Conservation (phyloP, 2,329 filamentous ascomycete species). For the Cladosporium sp. region DNA sequence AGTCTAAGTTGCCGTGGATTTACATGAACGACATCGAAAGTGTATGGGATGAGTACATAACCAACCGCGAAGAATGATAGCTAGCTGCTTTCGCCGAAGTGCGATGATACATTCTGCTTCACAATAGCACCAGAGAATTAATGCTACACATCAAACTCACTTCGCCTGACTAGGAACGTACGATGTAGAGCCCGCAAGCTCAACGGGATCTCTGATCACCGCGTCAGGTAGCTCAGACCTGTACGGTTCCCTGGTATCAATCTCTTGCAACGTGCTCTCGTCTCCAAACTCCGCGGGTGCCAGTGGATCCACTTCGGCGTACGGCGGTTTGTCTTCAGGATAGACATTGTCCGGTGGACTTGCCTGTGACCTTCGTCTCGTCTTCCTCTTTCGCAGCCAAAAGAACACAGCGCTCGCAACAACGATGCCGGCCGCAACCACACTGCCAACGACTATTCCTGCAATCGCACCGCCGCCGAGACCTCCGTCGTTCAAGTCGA, state of each 20-base stretch:
- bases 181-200: neutral
- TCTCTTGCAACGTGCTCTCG: neutral
- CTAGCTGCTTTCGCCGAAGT: neutral
- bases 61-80: neutral
- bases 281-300: neutral
- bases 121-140: neutral
- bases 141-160: neutral
- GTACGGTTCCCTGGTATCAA: neutral
- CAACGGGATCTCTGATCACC: neutral
- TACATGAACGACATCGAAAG: slow-evolving; percentile 44
- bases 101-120: too few species aligned
- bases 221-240: neutral
- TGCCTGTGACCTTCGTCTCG: neutral
- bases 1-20: slow-evolving; percentile 41
- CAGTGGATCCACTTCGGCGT: neutral
- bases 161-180: neutral
- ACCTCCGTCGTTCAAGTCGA: neutral
- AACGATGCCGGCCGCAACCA: neutral
- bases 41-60: slow-evolving; percentile 22
- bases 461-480: neutral
- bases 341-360: neutral
- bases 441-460: neutral
- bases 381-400: neutral
- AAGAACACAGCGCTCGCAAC: neutral
- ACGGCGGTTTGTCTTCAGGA: neutral